Evolutionary conservation across 768 basidiomycete genomes (phyloP), one percentile per base, ranked within the genome.

Genomic region (Suillus paluster): DNA sequence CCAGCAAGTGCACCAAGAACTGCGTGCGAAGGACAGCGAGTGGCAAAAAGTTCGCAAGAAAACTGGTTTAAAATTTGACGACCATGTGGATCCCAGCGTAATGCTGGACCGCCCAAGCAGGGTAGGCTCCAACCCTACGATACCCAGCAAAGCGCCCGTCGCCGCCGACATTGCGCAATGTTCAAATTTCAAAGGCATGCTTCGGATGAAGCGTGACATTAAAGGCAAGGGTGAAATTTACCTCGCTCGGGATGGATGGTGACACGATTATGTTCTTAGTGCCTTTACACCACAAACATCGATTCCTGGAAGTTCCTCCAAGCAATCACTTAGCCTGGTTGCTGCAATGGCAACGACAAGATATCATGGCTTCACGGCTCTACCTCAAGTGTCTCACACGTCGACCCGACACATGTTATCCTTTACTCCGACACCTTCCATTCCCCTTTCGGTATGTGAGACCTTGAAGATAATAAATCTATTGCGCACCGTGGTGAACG

Each of bases 271-370:
- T 39, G 11, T 39, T 27, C 11, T n/a, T 39, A 55, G 54, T 39
- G 4, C 25, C 15, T 7, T 19, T 11, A 25, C 14, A 19, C 38
- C 38, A 10, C 54, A 25, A n/a, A 27, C 11, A 4, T 27, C 33
- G 27, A 9, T 42, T 53, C 17, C 17, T 63, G 11, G 17, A 42
- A 15, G 5, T 53, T 25, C 60, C 62, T 19, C 21, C 30, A 17
- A 57, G 59, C 4, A 30, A 33, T 60, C 17, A 58, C 34, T 23
- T 63, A 23, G 25, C n/a, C 33, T 63, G 49, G 49, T 41, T 62
- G 39, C 42, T 63, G 5, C 33, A 5, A 21, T 52, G 54, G 38
- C 39, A 39, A 41, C 48, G 49, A 9, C 48, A 63, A 53, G 60
- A 61, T 53, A 61, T 63, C 2, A 63, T 41, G 41, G 21, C 17